Conservation (phyloP, 768 basidiomycete species). For the Suillus bovinus region DNA sequence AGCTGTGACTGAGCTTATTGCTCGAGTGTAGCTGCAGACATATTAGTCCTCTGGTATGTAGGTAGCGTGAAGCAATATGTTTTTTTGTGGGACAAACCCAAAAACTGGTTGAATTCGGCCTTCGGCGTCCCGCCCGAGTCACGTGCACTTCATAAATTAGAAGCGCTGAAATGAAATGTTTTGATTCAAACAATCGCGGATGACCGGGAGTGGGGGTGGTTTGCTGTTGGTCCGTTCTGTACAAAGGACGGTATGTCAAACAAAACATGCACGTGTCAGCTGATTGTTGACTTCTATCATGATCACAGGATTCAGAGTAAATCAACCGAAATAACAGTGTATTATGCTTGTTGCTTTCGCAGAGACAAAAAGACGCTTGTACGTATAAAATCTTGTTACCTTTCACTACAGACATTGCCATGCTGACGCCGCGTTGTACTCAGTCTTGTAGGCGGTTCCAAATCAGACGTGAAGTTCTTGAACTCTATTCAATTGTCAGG, state of each 20-base stretch:
- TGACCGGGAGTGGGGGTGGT: background rate
- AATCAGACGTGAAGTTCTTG: background rate
- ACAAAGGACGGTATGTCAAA: background rate
- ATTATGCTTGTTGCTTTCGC: background rate
- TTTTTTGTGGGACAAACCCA: background rate
- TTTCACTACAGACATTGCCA: slow-evolving; percentile 2
- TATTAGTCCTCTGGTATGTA: background rate
- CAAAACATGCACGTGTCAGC: background rate
- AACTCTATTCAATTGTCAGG: slow-evolving; percentile 1
- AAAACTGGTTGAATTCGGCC: background rate
- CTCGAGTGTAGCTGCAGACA: slow-evolving; percentile 4
- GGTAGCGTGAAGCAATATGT: slow-evolving; percentile 4
- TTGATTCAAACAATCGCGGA: slow-evolving; percentile 4
- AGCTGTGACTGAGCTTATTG: background rate
- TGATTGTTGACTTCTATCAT: slow-evolving; percentile 1
- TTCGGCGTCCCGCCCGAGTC: slow-evolving; percentile 3
- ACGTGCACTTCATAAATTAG: slow-evolving; percentile 2
- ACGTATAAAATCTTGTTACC: slow-evolving; percentile 5
- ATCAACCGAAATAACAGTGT: background rate
- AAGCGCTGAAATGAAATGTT: slow-evolving; percentile 5
- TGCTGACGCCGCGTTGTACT: slow-evolving; percentile 6
- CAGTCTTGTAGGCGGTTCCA: background rate
- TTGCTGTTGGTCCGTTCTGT: background rate
- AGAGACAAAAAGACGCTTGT: slow-evolving; percentile 6
- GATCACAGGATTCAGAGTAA: background rate